A percentile compares a stretch with the other conserved stretches of the same genome.
phyloP scores from a whole-genome alignment of 805 yeast species.

The Maudiozyma saulgeensis region DNA sequence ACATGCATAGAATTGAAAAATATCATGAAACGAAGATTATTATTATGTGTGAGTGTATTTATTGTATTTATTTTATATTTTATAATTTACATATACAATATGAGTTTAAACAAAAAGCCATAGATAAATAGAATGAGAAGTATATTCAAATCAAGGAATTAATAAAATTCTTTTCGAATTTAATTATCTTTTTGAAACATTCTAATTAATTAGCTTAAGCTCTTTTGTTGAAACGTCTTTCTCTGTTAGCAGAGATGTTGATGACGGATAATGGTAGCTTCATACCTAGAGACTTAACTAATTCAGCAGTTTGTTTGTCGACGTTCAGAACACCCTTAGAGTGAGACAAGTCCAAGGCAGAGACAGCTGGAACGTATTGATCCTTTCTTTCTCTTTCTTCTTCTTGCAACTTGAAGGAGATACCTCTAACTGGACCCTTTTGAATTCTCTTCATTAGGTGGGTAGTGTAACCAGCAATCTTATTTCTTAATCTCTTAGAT shows the following conservation, averaged over 20 bases:
- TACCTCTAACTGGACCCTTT: constrained; percentile 99
- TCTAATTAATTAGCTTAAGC: constrained; percentile 34
- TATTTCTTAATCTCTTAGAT: constrained; percentile 99
- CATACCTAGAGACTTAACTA: constrained; percentile 90
- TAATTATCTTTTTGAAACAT: background rate
- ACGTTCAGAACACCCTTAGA: constrained; percentile 94
- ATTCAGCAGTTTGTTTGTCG: constrained; percentile 92
- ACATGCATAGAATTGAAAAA: no score
- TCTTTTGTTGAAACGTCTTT: constrained; percentile 90
- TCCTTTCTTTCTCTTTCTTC: constrained; percentile 99
- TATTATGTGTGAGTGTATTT: background rate
- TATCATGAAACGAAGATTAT: background rate
- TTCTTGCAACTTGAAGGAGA: constrained; percentile 99
- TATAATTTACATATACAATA: background rate
- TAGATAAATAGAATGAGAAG: background rate
- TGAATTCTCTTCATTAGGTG: constrained; percentile 99
- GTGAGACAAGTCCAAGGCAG: constrained; percentile 97
- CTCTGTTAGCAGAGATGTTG: constrained; percentile 82
- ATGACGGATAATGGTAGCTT: constrained; percentile 77
- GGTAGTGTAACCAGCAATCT: constrained; percentile 99
- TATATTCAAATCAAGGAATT: background rate
- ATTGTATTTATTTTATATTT: background rate
- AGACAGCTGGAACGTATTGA: constrained; percentile 99
- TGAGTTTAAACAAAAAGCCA: background rate
- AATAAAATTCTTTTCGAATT: background rate